Evolutionary conservation across 2,329 filamentous ascomycete species (phyloP).

Genomic region (Arachnomyces sp.): DNA sequence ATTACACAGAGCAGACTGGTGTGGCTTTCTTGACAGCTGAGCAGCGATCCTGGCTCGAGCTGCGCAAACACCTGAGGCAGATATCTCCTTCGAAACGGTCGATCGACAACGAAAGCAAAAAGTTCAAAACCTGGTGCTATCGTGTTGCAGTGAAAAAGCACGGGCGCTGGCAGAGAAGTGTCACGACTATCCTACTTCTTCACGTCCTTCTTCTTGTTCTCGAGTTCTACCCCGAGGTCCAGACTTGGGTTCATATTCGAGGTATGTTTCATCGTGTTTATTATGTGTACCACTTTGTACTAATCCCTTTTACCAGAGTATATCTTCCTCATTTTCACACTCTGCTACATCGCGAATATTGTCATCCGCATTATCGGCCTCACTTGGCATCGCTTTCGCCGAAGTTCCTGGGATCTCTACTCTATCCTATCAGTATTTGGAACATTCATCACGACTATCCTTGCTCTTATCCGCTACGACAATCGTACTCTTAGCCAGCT

Average conservation of each 20-base stretch:
- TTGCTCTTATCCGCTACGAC: conserved; percentile 57
- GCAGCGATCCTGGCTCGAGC: conserved; percentile 91
- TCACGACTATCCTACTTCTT: conserved; percentile 71
- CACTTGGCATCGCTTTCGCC: conserved; percentile 83
- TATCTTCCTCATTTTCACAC: conserved; percentile 72
- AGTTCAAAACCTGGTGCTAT: conserved; percentile 91
- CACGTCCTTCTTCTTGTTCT: conserved; percentile 77
- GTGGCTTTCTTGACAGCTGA: conserved; percentile 94
- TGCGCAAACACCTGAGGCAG: conserved; percentile 84
- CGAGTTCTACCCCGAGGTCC: conserved; percentile 73
- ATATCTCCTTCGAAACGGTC: conserved; percentile 92
- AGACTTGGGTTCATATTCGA: conserved; percentile 62
- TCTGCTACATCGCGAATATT: conserved; percentile 78
- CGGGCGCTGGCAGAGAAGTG: conserved; percentile 78
- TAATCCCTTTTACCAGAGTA: conserved; percentile 43
- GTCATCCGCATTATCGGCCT: conserved; percentile 77
- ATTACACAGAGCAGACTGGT: conserved; percentile 97
- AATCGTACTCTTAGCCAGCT: conserved; percentile 63
- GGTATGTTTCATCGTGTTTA: conserved; percentile 30
- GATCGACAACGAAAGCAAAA: conserved; percentile 65
- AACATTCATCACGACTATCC: conserved; percentile 71
- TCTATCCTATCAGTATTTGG: conserved; percentile 72
- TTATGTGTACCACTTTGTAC: not conserved
- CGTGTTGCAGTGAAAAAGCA: conserved; percentile 89
- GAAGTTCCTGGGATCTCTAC: conserved; percentile 93